These are phyloP conservation scores for Flaveria floridana DNA, from an alignment of 140 eudicot species.

Conservation along the genomic window DNA sequence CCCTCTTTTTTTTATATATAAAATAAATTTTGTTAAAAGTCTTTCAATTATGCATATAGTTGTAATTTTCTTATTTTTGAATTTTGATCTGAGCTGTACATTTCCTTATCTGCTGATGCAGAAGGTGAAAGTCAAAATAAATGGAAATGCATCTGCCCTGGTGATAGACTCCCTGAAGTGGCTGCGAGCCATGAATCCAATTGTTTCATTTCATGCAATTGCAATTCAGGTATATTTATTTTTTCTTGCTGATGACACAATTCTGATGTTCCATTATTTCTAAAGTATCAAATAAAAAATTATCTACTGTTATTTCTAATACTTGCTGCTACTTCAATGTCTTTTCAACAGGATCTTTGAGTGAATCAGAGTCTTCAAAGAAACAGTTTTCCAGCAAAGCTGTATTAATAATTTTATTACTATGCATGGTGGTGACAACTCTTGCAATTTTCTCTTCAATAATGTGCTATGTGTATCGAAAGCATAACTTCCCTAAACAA, in stretches of 20 bases:
- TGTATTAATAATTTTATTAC: slow-evolving; percentile 49
- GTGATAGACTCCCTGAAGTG: slow-evolving; percentile 60
- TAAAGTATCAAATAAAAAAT: neutral
- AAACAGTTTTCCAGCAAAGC: slow-evolving; percentile 55
- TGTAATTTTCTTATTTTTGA: neutral
- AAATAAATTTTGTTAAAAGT: neutral
- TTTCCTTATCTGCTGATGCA: slow-evolving; percentile 30
- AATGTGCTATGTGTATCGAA: slow-evolving; percentile 49
- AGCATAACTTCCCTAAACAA: slow-evolving; percentile 43
- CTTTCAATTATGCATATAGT: neutral
- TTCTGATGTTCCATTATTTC: slow-evolving; percentile 10
- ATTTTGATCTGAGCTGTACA: neutral
- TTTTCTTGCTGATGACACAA: neutral
- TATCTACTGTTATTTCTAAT: neutral
- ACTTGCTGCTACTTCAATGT: slow-evolving; percentile 15
- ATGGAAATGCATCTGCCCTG: slow-evolving; percentile 73
- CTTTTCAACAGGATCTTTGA: slow-evolving; percentile 51
- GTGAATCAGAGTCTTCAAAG: slow-evolving; percentile 43
- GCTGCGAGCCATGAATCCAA: slow-evolving; percentile 38
- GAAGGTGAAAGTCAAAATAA: slow-evolving; percentile 40
- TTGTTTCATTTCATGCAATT: slow-evolving; percentile 78
- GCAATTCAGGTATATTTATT: slow-evolving; percentile 67
- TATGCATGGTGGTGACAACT: slow-evolving; percentile 53
- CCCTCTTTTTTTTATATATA: neutral
- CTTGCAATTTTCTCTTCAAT: slow-evolving; percentile 51